Conservation (phyloP, 2,329 filamentous ascomycete genomes). For the Nemania sp. region DNA sequence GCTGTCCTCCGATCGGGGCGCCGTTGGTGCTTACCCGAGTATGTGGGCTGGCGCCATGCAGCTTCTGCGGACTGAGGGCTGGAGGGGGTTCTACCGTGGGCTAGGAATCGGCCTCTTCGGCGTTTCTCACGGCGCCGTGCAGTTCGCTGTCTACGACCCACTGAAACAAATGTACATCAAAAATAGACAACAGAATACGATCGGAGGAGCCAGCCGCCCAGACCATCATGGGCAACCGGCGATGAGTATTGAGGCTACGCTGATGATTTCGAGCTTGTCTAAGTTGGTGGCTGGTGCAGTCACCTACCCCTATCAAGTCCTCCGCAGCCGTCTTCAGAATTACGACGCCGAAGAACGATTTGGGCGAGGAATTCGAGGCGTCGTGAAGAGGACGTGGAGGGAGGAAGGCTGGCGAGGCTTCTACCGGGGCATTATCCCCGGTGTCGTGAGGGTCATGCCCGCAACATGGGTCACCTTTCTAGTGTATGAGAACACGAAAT, state of each 20-base stretch:
- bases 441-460: constrained; percentile 89
- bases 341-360: constrained; percentile 84
- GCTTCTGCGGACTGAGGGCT: constrained; percentile 78
- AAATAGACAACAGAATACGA: constrained; percentile 48
- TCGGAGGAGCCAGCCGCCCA: constrained; percentile 14
- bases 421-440: constrained; percentile 90
- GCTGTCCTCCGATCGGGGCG: constrained; percentile 82
- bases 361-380: constrained; percentile 76
- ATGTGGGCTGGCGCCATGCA: constrained; percentile 77
- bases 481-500: constrained; percentile 94
- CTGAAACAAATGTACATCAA: constrained; percentile 69
- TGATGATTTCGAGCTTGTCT: constrained; percentile 81
- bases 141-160: constrained; percentile 94
- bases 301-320: constrained; percentile 95
- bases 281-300: constrained; percentile 91
- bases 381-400: constrained; percentile 77
- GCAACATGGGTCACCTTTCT: constrained; percentile 97
- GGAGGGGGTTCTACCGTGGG: constrained; percentile 87
- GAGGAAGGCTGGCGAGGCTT: constrained; percentile 87
- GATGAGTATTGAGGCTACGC: constrained; percentile 79
- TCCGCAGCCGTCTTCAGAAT: constrained; percentile 88
- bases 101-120: constrained; percentile 85
- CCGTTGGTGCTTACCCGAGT: constrained; percentile 82
- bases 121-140: constrained; percentile 91
- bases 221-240: constrained; percentile 51